Conservation (phyloP, 257 asterid genomes). For the Catharanthus roseus region DNA sequence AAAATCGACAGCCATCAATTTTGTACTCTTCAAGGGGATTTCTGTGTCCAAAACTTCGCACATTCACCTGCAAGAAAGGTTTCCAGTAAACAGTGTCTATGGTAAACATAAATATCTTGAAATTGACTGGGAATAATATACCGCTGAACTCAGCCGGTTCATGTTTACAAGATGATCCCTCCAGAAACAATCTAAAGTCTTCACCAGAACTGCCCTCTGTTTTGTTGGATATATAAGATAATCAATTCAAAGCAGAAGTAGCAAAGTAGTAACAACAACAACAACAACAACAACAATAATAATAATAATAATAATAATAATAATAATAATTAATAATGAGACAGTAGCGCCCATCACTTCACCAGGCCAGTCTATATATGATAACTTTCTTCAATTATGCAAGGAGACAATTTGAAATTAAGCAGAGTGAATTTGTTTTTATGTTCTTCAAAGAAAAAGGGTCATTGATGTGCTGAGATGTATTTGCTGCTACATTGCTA, state of each 20-base stretch:
- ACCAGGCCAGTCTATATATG: not conserved
- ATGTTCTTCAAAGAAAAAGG: not conserved
- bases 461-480: not conserved
- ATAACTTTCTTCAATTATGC: not conserved
- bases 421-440: not conserved
- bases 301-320: too few species aligned
- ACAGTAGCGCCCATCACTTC: not conserved
- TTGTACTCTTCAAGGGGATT: constrained; percentile 97
- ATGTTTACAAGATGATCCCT: constrained; percentile 98
- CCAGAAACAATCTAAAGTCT: constrained; percentile 95
- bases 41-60: constrained; percentile 90
- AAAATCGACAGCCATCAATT: constrained; percentile 97
- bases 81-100: constrained; percentile 1
- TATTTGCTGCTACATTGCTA: not conserved
- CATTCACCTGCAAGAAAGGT: constrained; percentile 60
- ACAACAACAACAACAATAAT: not conserved
- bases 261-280: not conserved
- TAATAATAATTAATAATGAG: not conserved
- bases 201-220: constrained; percentile 84
- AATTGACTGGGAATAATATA: constrained; percentile 21
- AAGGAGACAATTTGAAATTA: not conserved
- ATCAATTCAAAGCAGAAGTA: not conserved
- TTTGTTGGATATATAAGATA: constrained; percentile 13
- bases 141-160: constrained; percentile 96
- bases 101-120: not conserved